phyloP scores from a whole-genome alignment of 805 yeast species.

The Blastobotrys muscicola region DNA sequence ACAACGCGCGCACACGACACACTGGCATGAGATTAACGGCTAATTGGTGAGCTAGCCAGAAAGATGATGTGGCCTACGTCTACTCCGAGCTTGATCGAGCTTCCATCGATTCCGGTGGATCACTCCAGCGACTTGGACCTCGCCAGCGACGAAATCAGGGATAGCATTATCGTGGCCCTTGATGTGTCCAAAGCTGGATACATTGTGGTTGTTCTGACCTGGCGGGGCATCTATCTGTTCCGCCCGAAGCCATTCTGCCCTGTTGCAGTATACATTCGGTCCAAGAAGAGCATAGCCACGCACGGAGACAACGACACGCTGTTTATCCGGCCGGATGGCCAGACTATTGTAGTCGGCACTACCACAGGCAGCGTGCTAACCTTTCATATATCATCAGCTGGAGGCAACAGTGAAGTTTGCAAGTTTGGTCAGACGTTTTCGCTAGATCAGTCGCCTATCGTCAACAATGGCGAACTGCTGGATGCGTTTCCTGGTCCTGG shows the following conservation, averaged over 20 bases:
- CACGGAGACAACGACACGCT: slow-evolving; percentile 40
- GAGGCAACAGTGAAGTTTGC: background rate
- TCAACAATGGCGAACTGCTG: background rate
- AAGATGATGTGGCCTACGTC: slow-evolving; percentile 28
- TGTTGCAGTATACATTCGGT: slow-evolving; percentile 39
- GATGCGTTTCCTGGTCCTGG: slow-evolving; percentile 30
- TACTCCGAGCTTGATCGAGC: slow-evolving; percentile 21
- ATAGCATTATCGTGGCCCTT: slow-evolving; percentile 29
- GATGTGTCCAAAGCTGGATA: slow-evolving; percentile 22
- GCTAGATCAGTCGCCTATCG: slow-evolving; percentile 11
- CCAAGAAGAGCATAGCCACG: slow-evolving; percentile 33
- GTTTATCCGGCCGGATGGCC: slow-evolving; percentile 36
- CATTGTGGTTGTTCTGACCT: slow-evolving; percentile 30
- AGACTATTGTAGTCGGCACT: slow-evolving; percentile 25
- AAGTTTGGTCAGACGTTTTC: background rate
- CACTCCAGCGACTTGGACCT: slow-evolving; percentile 4
- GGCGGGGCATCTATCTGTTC: slow-evolving; percentile 31
- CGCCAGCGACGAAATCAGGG: slow-evolving; percentile 8
- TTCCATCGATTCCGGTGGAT: slow-evolving; percentile 15
- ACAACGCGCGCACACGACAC: too few relatives aligned
- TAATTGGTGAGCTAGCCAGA: too few relatives aligned
- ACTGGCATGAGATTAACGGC: too few relatives aligned
- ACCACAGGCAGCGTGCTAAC: slow-evolving; percentile 15
- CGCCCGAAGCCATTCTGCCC: slow-evolving; percentile 38
- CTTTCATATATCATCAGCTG: slow-evolving; percentile 3